Evolutionary conservation across 371 early-diverging fungal genomes (phyloP).

Genomic region (Paraphysoderma sedebokerense): DNA sequence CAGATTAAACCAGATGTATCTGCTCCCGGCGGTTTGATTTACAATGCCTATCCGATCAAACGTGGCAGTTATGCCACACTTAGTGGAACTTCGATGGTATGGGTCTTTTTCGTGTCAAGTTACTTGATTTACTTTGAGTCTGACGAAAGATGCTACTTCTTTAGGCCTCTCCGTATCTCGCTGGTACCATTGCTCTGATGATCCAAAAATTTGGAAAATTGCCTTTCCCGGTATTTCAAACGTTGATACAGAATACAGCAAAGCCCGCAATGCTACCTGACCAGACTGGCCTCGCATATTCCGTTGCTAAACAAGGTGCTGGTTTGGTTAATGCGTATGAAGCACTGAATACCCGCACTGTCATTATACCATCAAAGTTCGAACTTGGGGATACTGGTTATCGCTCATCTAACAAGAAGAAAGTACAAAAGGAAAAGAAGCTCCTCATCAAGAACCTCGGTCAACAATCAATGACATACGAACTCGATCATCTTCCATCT

Average conservation of each 20-base stretch:
- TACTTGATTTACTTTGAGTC: no score
- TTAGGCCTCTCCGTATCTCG: constrained; percentile 45
- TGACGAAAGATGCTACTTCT: no score
- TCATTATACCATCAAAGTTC: not conserved
- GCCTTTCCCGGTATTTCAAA: constrained; percentile 16
- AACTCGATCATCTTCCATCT: no score
- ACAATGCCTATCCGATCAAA: not conserved
- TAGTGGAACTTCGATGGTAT: not conserved
- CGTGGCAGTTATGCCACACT: not conserved
- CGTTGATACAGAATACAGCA: constrained; percentile 2
- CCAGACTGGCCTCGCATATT: constrained; percentile 6
- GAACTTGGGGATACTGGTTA: not conserved
- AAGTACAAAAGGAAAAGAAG: no score
- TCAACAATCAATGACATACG: no score
- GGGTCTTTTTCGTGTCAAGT: not conserved
- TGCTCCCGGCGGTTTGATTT: constrained; percentile 2
- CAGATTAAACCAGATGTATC: not conserved
- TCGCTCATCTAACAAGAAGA: not conserved
- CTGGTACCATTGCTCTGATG: constrained; percentile 46
- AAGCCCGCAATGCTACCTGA: not conserved
- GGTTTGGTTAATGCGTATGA: constrained; percentile 23
- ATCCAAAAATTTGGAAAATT: constrained; percentile 16
- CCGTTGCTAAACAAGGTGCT: constrained; percentile 25
- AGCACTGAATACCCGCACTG: not conserved
- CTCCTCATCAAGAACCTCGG: no score